Conservation (phyloP, 805 yeast genomes). For the Vanderwaltozyma yarrowii region DNA sequence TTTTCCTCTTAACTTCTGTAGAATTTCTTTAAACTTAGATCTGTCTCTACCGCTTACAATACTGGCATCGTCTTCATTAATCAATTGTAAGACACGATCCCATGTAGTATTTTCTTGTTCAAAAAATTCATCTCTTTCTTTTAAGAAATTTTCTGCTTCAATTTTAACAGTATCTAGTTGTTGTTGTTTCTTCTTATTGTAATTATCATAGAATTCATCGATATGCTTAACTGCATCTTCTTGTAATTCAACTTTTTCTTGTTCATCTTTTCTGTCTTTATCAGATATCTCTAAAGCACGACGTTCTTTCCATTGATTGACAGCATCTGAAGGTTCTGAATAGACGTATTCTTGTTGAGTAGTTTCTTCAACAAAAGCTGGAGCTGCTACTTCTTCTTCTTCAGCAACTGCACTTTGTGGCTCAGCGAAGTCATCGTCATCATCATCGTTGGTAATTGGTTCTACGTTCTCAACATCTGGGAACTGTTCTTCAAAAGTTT, state of each 20-base stretch:
- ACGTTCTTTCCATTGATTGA: slow-evolving; percentile 73
- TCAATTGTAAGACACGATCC: slow-evolving; percentile 54
- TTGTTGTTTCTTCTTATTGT: slow-evolving; percentile 72
- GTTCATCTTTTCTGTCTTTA: slow-evolving; percentile 61
- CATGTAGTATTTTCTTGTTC: slow-evolving; percentile 69
- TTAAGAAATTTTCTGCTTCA: slow-evolving; percentile 63
- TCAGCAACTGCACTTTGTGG: slow-evolving; percentile 26
- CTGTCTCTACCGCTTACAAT: slow-evolving; percentile 47
- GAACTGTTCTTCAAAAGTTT: slow-evolving; percentile 53
- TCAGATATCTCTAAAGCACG: slow-evolving; percentile 68
- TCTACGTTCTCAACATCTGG: slow-evolving; percentile 34
- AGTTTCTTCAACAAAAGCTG: too few relatives aligned
- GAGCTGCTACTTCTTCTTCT: slow-evolving; percentile 20
- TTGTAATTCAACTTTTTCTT: slow-evolving; percentile 55
- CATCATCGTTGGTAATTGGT: not conserved
- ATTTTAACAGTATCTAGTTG: slow-evolving; percentile 50
- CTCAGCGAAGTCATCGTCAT: not conserved
- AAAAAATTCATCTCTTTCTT: slow-evolving; percentile 67
- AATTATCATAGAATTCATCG: slow-evolving; percentile 87
- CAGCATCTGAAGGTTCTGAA: slow-evolving; percentile 31
- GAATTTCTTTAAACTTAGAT: slow-evolving; percentile 56
- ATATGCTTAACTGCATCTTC: slow-evolving; percentile 71
- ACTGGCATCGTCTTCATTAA: slow-evolving; percentile 36
- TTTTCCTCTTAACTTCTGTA: slow-evolving; percentile 57
- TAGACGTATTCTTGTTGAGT: slow-evolving; percentile 16